Conservation (phyloP, 352 stramenopile species). For the Globisporangium ultimum region DNA sequence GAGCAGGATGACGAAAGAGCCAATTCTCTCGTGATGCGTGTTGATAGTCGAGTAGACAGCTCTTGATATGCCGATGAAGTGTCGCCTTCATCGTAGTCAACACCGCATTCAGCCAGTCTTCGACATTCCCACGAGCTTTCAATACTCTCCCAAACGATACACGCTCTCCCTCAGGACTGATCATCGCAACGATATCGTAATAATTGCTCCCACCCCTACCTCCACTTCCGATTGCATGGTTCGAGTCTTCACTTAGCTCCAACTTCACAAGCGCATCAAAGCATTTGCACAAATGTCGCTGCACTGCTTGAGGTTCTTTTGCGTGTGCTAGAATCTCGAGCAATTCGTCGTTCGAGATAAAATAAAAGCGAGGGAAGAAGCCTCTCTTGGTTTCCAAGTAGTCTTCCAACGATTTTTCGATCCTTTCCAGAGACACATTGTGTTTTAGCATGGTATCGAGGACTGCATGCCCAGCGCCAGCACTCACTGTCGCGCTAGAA, state of each 20-base stretch:
- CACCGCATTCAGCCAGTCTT: conserved; percentile 82
- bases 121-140: conserved; percentile 84
- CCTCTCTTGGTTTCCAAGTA: conserved; percentile 84
- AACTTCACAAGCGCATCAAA: conserved; percentile 82
- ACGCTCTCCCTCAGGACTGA: conserved; percentile 77
- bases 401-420: conserved; percentile 81
- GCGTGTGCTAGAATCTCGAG: conserved; percentile 81
- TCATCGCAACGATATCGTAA: conserved; percentile 73
- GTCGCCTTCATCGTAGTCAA: conserved; percentile 71
- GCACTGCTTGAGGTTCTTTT: conserved; percentile 73
- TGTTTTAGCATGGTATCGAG: conserved; percentile 67
- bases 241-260: conserved; percentile 57
- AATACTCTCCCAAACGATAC: conserved; percentile 68
- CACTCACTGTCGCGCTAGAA: conserved; percentile 2
- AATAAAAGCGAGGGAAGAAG: conserved; percentile 86
- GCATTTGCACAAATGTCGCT: conserved; percentile 80
- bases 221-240: conserved; percentile 8
- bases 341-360: conserved; percentile 86
- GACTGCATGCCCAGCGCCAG: conserved; percentile 34
- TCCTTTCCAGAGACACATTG: conserved; percentile 63
- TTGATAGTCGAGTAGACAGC: conserved; percentile 86
- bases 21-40: conserved; percentile 71
- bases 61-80: conserved; percentile 71
- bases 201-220: conserved; percentile 14
- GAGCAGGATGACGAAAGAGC: conserved; percentile 86